Evolutionary conservation across 768 basidiomycete species (phyloP).

Genomic region (Artomyces pyxidatus): DNA sequence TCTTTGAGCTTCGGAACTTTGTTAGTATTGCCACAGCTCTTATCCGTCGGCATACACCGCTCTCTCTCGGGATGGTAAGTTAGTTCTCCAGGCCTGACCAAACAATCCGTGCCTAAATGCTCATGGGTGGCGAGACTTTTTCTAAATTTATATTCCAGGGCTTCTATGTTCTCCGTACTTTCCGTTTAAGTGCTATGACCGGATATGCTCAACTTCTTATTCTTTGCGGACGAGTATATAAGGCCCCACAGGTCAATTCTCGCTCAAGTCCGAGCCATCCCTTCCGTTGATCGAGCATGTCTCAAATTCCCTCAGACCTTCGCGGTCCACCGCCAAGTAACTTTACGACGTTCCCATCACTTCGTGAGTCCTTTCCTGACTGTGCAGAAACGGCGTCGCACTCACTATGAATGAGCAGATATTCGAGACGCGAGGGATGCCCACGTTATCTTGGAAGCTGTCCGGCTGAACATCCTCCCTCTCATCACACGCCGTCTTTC

Average conservation of each 20-base stretch:
- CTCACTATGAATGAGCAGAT: conserved; percentile 34
- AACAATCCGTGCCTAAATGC: conserved; percentile 17
- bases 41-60: too few species aligned
- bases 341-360: conserved; percentile 13
- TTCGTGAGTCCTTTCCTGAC: conserved; percentile 8
- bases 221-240: conserved; percentile 14
- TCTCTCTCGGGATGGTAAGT: conserved; percentile 8
- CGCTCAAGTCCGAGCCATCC: not conserved
- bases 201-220: conserved; percentile 2
- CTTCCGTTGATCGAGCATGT: conserved; percentile 5
- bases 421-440: conserved; percentile 77
- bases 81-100: conserved; percentile 1
- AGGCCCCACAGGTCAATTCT: conserved; percentile 4
- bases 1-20: too few species aligned
- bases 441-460: conserved; percentile 69
- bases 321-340: conserved; percentile 4
- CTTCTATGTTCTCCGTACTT: conserved; percentile 9
- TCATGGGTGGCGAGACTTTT: conserved; percentile 8
- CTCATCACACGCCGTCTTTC: conserved; percentile 66
- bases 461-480: conserved; percentile 60
- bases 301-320: conserved; percentile 5
- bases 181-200: conserved; percentile 5
- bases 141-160: conserved; percentile 4
- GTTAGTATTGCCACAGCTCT: conserved; percentile 1
- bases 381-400: too few species aligned